These are phyloP conservation scores for Alternaria conjuncta DNA, from an alignment of 2,329 filamentous ascomycete species.

Conservation along the genomic window DNA sequence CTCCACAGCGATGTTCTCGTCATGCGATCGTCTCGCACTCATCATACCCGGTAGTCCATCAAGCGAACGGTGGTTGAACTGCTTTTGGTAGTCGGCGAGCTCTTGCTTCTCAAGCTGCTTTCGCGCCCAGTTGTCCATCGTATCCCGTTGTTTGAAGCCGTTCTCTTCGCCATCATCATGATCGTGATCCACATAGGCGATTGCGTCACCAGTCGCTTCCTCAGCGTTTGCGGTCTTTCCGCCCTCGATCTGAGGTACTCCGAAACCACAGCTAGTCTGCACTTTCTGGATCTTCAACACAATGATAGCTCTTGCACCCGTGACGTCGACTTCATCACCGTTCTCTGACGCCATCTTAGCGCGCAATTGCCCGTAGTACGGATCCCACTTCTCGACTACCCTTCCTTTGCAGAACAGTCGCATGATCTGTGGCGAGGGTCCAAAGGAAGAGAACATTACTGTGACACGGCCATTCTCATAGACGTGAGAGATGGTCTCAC, in stretches of 20 bases:
- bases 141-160: conserved; percentile 55
- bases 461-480: conserved; percentile 79
- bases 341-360: conserved; percentile 51
- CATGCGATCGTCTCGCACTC: conserved; percentile 56
- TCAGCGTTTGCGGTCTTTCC: conserved; percentile 3
- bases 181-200: conserved; percentile 29
- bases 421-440: conserved; percentile 65
- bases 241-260: conserved; percentile 61
- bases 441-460: conserved; percentile 75
- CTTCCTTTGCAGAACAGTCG: conserved; percentile 66
- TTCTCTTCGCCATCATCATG: conserved; percentile 15
- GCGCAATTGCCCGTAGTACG: conserved; percentile 45
- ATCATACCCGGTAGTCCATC: conserved; percentile 34
- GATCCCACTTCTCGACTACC: conserved; percentile 66
- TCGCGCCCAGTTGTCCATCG: conserved; percentile 60
- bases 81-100: conserved; percentile 62
- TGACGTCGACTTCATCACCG: conserved; percentile 32
- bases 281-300: conserved; percentile 66
- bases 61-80: conserved; percentile 56
- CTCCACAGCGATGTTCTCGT: conserved; percentile 55
- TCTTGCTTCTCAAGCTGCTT: conserved; percentile 59
- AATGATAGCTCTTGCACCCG: conserved; percentile 61
- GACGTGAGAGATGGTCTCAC: conserved; percentile 76
- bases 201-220: conserved; percentile 19
- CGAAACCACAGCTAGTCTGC: conserved; percentile 71